Evolutionary conservation across 176 grass and related monocot species (phyloP).

Genomic region (Aegilops umbellulata): DNA sequence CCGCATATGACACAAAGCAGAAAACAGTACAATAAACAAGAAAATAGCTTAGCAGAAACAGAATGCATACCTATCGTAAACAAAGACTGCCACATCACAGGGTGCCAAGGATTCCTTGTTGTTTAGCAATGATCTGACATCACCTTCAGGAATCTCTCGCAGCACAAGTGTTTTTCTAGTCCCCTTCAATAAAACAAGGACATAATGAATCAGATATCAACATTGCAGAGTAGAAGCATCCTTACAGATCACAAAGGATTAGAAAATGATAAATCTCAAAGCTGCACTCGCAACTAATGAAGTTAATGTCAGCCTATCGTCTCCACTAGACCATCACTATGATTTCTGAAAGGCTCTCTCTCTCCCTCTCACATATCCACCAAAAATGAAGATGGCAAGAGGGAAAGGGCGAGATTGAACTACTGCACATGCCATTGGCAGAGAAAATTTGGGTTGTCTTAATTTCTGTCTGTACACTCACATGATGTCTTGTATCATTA

Average conservation of each 20-base stretch:
- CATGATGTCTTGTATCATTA: not conserved
- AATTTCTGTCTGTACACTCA: not conserved
- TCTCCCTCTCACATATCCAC: not conserved
- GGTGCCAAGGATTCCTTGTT: constrained; percentile 82
- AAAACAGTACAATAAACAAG: constrained; percentile 13
- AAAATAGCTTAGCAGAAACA: not conserved
- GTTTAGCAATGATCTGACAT: constrained; percentile 67
- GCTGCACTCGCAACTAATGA: not conserved
- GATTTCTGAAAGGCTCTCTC: not conserved
- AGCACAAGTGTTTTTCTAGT: constrained; percentile 81
- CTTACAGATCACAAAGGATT: not conserved
- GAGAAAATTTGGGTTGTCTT: not conserved
- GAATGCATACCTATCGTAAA: constrained; percentile 73
- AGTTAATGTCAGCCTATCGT: not conserved
- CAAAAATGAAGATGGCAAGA: not conserved
- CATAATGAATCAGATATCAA: not conserved
- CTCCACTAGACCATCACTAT: not conserved
- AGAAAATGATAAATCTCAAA: constrained; percentile 11
- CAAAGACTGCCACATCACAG: constrained; percentile 83
- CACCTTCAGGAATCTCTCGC: constrained; percentile 84
- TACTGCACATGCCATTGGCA: not conserved
- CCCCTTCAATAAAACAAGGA: constrained; percentile 42
- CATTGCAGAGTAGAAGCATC: not conserved
- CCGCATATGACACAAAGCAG: not conserved
- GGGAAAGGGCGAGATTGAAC: not conserved